Conservation (phyloP, 306 rosid genomes). For the Medicago truncatula region DNA sequence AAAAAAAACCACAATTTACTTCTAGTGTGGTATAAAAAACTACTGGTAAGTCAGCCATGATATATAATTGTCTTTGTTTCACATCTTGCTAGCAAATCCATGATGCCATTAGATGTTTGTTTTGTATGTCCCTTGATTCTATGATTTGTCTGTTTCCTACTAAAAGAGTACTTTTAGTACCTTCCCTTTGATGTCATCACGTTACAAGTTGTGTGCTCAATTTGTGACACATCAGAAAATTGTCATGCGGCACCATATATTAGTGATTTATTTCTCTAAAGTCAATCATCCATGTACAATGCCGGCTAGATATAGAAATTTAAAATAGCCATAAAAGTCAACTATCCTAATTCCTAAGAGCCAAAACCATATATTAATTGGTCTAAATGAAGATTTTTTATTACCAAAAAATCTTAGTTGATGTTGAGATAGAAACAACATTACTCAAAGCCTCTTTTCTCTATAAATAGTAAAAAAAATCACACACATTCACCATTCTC, state of each 20-base stretch:
- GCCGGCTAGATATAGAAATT: slow-evolving; percentile 28
- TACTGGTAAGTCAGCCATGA: no score
- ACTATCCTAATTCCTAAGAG: slow-evolving; percentile 4
- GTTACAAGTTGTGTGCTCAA: slow-evolving; percentile 33
- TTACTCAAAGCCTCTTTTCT: background rate
- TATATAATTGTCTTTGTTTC: no score
- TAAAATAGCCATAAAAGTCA: no score
- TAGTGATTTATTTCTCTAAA: slow-evolving; percentile 17
- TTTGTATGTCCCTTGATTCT: slow-evolving; percentile 9
- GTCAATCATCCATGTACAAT: slow-evolving; percentile 26
- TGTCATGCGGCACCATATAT: slow-evolving; percentile 10
- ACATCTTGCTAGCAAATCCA: no score
- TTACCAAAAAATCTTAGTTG: slow-evolving; percentile 16
- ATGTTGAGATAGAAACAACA: slow-evolving; percentile 22
- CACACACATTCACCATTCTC: slow-evolving; percentile 9
- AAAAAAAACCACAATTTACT: no score
- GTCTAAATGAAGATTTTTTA: background rate
- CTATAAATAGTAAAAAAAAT: slow-evolving; percentile 38
- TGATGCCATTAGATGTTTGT: no score
- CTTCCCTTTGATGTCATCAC: slow-evolving; percentile 34
- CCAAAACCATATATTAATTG: slow-evolving; percentile 29
- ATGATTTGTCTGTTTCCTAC: slow-evolving; percentile 36
- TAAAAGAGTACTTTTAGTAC: slow-evolving; percentile 9
- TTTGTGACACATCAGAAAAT: background rate
- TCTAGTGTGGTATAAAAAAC: no score